Base-by-base conservation (phyloP, 495 filamentous ascomycete genomes). In the Neurospora terricola region DNA sequence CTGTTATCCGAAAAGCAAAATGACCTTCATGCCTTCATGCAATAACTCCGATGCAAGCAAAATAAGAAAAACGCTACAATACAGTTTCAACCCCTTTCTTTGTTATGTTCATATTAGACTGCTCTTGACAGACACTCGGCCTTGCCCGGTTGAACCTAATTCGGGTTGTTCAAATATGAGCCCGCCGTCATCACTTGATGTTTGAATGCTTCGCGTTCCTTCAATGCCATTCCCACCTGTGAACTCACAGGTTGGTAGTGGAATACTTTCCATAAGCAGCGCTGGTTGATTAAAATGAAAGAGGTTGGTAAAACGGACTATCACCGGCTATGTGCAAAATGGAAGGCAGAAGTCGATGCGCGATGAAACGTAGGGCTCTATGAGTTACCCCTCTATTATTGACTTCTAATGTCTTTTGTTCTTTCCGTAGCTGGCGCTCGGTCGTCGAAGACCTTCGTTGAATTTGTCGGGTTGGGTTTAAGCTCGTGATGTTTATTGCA, bases 401-500 rank as follows among this genome's bases (percentile, higher is more conserved):
- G 54, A 66, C 54, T 34, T 66, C 27, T 66, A 66, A 4, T 6
- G 27, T 62, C 54, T 45, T 7, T 40, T 40, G 14, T 14, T 39
- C 23, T 14, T 62, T 62, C 14, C 2, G 54, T 16, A 34, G 27
- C 23, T 30, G 43, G 48, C 21, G 5, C 54, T 62, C 21, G 45
- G 27, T 62, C 5, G 27, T 34, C 30, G 54, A 2, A 3, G 54
- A 18, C 6, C 11, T 66, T 66, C 30, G 54, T 66, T 14, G 54
- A 2, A 66, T 34, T 66, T 2, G 21, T 34, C 18, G 27, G 54
- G 4, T 16, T 34, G 27, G 5, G 4, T 66, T 1, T 8, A n/a
- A 21, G 16, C 27, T 18, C n/a, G 5, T n/a, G 45, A 9, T 27
- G 10, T 5, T 34, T 45, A 81, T 76, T 75, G 78, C 38, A 82